Evolutionary conservation across 2,329 filamentous ascomycete species (phyloP), one percentile per base, ranked within the genome.

Genomic region (Aspergillus tanneri): DNA sequence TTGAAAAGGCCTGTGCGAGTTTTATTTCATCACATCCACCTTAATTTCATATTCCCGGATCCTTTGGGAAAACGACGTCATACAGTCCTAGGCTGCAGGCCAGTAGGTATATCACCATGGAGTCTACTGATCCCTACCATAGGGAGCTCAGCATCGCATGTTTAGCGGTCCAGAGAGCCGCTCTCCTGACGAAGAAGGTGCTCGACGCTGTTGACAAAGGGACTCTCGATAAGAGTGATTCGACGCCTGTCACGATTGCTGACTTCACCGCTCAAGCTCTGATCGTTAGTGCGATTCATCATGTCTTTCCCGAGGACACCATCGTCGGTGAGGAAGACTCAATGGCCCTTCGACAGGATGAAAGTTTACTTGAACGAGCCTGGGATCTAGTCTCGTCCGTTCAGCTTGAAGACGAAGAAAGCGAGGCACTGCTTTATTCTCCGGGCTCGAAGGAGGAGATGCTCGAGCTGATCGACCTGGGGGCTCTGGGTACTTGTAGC

Each of bases 231-330:
- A 85, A 85, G 62, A 72, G 71, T 47, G 82, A 85, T 62, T 69
- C 74, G 40, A 78, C 77, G 0, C 82, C 82, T 19, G 83, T 86
- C 42, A 85, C 83, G 1, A 76, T 83, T 28, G 82, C 81, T 50
- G 82, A 85, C 61, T 84, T 85, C 59, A 82, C 80, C 32, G 78
- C 80, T 2, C 82, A 86, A 63, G 81, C 82, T 8, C 70, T 85
- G 27, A 74, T 86, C 56, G 84, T 84, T 57, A 72, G 71, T 47
- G 76, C 79, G 22, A 67, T 85, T 37, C 79, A 77, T 58, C 64
- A 67, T 22, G 72, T 66, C 38, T 84, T 82, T 55, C 81, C 81
- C 0, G 53, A 65, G 2, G 82, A 85, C 56, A 60, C 62, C n/a
- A 83, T 84, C 53, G 70, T 86, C 32, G 82, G 81, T 47, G 82